Evolutionary conservation across 2,329 filamentous ascomycete species (phyloP), one percentile per base, ranked within the genome.

Genomic region (Trichoderma asperellum): DNA sequence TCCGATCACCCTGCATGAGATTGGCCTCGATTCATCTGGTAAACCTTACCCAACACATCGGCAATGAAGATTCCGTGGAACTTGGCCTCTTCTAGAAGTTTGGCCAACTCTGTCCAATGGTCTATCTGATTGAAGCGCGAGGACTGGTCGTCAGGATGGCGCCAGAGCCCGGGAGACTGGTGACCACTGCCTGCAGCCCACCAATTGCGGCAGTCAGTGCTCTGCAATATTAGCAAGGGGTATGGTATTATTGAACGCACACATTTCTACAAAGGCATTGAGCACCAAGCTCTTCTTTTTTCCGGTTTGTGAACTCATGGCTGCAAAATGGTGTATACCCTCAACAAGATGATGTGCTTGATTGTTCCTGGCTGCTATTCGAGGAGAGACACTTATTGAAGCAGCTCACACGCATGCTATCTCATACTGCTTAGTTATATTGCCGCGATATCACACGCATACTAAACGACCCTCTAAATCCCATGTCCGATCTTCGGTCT

Each of bases 131-230:
- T 88, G 77, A 91, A 92, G 21, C 85, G 79, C 72, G 84, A 83
- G 1, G 89, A 91, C 72, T 86, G 80, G 72, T 92, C 89, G 18
- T 87, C 81, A 1, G 89, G 90, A 73, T 92, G 89, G 43, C 85
- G 82, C 89, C 89, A 84, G 24, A 83, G 73, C 1, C 81, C 80
- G 5, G 83, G 83, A 1, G 82, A 83, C 71, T 85, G 83, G 68
- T 85, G 84, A 3, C 82, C 83, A 60, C 78, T 80, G 71, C 77
- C 78, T 79, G 55, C 60, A 64, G 40, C 63, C 52, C 49, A 34
- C 43, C 34, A n/a, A 68, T 49, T 49, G 43, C 35, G 27, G 43
- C 14, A 27, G 34, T n/a, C 29, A 53, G 63, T 56, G 52, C 53
- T 58, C 67, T 49, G 24, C 32, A 34, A 53, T 27, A 57, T 69